Percentiles rank a stretch among this genome's conserved stretches.
Conservation (phyloP, 768 basidiomycete genomes). For the Termitomyces sp. region DNA sequence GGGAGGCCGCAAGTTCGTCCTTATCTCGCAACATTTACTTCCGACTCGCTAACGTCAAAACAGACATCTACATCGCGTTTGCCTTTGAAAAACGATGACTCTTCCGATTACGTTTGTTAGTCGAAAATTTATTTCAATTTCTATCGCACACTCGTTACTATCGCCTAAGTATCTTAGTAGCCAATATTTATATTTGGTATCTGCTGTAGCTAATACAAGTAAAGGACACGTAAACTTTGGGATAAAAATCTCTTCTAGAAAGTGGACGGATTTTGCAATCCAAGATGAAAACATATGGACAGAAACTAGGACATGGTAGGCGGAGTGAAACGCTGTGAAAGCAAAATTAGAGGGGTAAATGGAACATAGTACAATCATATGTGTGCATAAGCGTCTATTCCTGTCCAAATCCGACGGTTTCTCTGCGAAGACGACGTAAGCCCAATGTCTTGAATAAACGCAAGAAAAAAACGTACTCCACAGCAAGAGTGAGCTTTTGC, state of each 20-base stretch:
- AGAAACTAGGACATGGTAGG: neutral
- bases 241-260: neutral
- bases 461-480: constrained; percentile 61
- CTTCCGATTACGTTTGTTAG: neutral
- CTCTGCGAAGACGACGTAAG: constrained; percentile 37
- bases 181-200: constrained; percentile 9
- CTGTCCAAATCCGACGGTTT: constrained; percentile 93
- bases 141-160: neutral
- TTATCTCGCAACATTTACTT: neutral
- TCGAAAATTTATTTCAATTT: neutral
- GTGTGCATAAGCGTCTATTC: constrained; percentile 43
- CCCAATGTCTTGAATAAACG: constrained; percentile 3
- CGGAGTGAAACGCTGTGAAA: neutral
- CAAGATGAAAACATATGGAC: neutral
- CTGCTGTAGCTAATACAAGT: constrained; percentile 11
- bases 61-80: constrained; percentile 93
- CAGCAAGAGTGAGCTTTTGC: constrained; percentile 90
- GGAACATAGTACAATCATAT: neutral
- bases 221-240: constrained; percentile 2
- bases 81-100: constrained; percentile 70
- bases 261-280: neutral
- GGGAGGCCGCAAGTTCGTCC: constrained; percentile 96
- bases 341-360: constrained; percentile 1
- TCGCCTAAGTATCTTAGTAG: constrained; percentile 6
- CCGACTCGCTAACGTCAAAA: constrained; percentile 1